These are phyloP conservation scores for Puccinia novopanici DNA, from an alignment of 1,284 basidiomycete genomes.

Conservation along the genomic window DNA sequence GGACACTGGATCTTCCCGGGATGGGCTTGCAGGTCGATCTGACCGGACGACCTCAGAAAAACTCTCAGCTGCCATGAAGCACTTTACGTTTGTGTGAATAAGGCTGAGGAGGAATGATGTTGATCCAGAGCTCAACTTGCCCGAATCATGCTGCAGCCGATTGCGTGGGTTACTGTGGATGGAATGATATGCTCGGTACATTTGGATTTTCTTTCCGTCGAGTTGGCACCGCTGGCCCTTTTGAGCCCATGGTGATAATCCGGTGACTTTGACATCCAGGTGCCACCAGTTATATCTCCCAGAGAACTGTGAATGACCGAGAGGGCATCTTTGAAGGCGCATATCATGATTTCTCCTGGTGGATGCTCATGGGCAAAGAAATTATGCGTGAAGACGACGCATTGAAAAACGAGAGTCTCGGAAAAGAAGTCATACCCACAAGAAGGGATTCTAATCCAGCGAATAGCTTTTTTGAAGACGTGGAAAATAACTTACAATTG, in stretches of 20 bases:
- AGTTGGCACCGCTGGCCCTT: not conserved
- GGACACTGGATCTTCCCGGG: not conserved
- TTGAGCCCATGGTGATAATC: not conserved
- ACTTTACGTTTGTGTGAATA: not conserved
- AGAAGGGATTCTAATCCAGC: no score
- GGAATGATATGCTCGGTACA: constrained; percentile 7
- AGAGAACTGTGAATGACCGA: no score
- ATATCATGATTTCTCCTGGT: no score
- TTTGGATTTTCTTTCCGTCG: constrained; percentile 8
- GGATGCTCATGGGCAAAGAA: no score
- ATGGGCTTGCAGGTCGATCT: not conserved
- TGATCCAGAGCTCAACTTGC: not conserved
- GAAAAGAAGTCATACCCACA: no score
- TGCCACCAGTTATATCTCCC: no score
- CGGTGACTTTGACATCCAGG: no score
- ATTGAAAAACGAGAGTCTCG: no score
- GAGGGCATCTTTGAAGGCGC: no score
- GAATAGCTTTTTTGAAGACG: no score
- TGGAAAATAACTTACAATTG: no score
- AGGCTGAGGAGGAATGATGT: constrained; percentile 2
- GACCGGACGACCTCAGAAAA: constrained; percentile 4
- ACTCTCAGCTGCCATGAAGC: not conserved
- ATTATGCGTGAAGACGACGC: no score
- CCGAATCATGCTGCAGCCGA: not conserved
- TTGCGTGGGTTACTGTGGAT: not conserved